phyloP scores from a whole-genome alignment of 495 filamentous ascomycete species.

The Collariella sp. region DNA sequence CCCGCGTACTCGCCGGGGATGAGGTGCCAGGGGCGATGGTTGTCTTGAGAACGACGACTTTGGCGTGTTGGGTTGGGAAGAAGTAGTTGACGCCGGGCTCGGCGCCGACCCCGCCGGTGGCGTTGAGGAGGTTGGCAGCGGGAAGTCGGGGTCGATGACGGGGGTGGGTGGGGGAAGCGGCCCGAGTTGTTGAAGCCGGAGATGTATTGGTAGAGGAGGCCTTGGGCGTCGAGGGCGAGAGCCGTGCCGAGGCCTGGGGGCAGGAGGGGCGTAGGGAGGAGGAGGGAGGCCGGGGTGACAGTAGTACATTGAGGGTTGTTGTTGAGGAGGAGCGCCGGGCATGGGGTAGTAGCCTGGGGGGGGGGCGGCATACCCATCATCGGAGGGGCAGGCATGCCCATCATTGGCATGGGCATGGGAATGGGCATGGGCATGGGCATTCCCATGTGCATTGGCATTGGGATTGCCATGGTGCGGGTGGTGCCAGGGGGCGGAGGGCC shows the following conservation, averaged over 20 bases:
- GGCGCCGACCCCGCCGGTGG: conserved; percentile 46
- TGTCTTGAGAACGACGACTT: conserved; percentile 40
- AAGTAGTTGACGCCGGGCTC: conserved; percentile 47
- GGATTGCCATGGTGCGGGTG: background rate
- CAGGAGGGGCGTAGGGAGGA: background rate
- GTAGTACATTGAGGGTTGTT: background rate
- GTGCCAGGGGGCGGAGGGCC: conserved; percentile 7
- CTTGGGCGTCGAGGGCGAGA: conserved; percentile 2
- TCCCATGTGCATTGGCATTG: no score
- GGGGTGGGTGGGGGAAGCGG: conserved; percentile 31
- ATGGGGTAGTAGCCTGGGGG: background rate
- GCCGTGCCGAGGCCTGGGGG: conserved; percentile 4
- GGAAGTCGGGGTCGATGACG: conserved; percentile 39
- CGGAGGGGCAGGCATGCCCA: no score
- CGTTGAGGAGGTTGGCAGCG: conserved; percentile 49
- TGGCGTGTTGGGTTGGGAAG: conserved; percentile 40
- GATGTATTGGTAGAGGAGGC: conserved; percentile 14
- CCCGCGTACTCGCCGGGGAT: conserved; percentile 11
- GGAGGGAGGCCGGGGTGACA: background rate
- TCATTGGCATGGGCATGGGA: background rate
- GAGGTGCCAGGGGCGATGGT: conserved; percentile 37
- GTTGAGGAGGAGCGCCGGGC: background rate
- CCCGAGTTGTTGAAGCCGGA: conserved; percentile 13
- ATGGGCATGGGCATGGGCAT: background rate
- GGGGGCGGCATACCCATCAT: background rate